Evolutionary conservation across 1,284 basidiomycete genomes (phyloP).

Genomic region (Ceratobasidium sp.): DNA sequence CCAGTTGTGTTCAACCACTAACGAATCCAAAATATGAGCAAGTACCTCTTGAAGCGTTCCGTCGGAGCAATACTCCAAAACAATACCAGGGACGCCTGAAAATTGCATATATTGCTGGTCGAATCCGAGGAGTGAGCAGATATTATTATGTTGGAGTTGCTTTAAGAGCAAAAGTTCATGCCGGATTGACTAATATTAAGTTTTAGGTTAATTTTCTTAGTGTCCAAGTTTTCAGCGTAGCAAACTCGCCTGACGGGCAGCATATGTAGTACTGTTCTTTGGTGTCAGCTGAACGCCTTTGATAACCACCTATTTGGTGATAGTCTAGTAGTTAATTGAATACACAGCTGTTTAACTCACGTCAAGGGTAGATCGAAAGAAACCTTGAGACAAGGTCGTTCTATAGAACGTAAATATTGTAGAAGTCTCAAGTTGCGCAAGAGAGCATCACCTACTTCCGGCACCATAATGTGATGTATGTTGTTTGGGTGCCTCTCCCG

Average conservation of each 20-base stretch:
- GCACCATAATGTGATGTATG: slow-evolving; percentile 32
- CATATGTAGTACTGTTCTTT: slow-evolving; percentile 13
- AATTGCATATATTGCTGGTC: slow-evolving; percentile 6
- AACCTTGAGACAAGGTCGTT: slow-evolving; percentile 15
- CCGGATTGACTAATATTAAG: slow-evolving; percentile 1
- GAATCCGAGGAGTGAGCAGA: slow-evolving; percentile 27
- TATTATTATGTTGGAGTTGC: slow-evolving; percentile 16
- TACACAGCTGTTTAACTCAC: neutral
- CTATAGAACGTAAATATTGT: neutral
- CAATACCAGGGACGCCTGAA: slow-evolving; percentile 12
- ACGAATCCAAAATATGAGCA: neutral
- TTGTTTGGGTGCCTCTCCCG: neutral
- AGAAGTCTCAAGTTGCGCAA: neutral
- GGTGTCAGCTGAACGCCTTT: slow-evolving; percentile 18
- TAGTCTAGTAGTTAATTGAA: too few species aligned
- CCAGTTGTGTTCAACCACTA: neutral
- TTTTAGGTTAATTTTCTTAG: too few species aligned
- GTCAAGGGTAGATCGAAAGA: slow-evolving; percentile 19
- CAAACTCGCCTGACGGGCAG: slow-evolving; percentile 18
- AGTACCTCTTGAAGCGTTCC: slow-evolving; percentile 34
- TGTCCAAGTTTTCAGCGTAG: neutral
- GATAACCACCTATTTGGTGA: neutral
- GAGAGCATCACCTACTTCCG: slow-evolving; percentile 16
- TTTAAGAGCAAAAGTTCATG: slow-evolving; percentile 25
- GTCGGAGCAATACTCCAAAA: slow-evolving; percentile 27